Evolutionary conservation across 805 yeast species (phyloP), one percentile per base, ranked within the genome.

Genomic region (Saccharomycopsis selenospora): DNA sequence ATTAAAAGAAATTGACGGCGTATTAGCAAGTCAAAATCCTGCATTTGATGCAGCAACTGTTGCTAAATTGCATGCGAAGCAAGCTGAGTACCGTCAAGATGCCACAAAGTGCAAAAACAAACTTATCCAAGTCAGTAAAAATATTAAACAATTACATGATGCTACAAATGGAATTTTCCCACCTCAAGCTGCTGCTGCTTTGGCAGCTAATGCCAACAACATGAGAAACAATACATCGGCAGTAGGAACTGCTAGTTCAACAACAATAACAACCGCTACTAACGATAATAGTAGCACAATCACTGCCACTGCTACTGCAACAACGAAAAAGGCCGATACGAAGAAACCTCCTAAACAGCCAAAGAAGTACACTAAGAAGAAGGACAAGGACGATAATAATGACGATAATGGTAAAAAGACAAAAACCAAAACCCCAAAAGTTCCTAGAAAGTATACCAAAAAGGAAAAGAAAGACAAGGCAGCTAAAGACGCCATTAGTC

Each of bases 381-480:
- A 45, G 33, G 42, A 23, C 17, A 42, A 36, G 10, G 40, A 14
- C 24, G 30, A 8, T 8, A 30, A 42, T 28, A 23, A 3, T 25
- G 17, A 18, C 11, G 45, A 42, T 3, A 33, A 43, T 14, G 46
- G 36, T 7, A 43, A 29, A 25, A 43, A 33, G n/a, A 23, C 46
- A 10, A 43, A 43, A 20, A 27, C 46, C 20, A 43, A 43, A 38
- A 33, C 40, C 14, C 46, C 30, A 20, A 29, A 20, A n/a, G 40
- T 25, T 4, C 40, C 30, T 3, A 22, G 46, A 28, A 43, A 43
- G 38, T 33, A 33, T 20, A 33, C 38, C 20, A 33, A 33, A 20
- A 43, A 29, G 11, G 46, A 43, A 13, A 26, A 26, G 22, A 43
- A 43, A 20, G 28, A n/a, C 10, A 38, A 28, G 17, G 40, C 28